Evolutionary conservation across 2,329 filamentous ascomycete species (phyloP).

Genomic region (Aspergillus candidus): DNA sequence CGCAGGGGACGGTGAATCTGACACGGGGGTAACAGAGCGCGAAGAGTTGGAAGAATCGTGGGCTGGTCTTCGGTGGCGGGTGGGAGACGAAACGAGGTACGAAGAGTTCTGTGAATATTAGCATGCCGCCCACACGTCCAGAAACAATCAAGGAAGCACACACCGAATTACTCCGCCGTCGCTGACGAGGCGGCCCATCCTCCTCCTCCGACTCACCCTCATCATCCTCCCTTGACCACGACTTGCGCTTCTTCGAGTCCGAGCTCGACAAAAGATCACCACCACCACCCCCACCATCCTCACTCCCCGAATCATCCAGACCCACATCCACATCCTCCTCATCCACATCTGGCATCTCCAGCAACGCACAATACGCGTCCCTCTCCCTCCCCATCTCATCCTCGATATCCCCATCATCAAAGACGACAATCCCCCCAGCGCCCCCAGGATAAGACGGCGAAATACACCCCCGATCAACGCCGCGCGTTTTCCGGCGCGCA

Average conservation of each 20-base stretch:
- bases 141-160: slow-evolving; percentile 5
- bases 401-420: slow-evolving; percentile 92
- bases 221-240: slow-evolving; percentile 64
- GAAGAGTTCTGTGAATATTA: slow-evolving; percentile 16
- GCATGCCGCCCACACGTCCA: too few relatives aligned
- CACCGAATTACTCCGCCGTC: slow-evolving; percentile 84
- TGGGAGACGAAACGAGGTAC: slow-evolving; percentile 37
- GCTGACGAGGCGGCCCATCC: slow-evolving; percentile 68
- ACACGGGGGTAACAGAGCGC: slow-evolving; percentile 41
- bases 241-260: slow-evolving; percentile 64
- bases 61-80: slow-evolving; percentile 34
- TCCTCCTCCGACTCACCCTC: slow-evolving; percentile 64
- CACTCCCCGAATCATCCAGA: slow-evolving; percentile 54
- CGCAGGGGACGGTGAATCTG: slow-evolving; percentile 33
- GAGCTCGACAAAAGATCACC: slow-evolving; percentile 40
- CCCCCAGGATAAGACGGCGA: slow-evolving; percentile 66
- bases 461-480: slow-evolving; percentile 69
- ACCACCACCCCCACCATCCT: slow-evolving; percentile 47
- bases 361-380: slow-evolving; percentile 76
- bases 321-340: slow-evolving; percentile 63
- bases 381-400: slow-evolving; percentile 68
- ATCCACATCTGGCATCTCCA: slow-evolving; percentile 85
- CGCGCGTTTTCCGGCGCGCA: slow-evolving; percentile 49
- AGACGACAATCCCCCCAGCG: slow-evolving; percentile 83
- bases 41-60: slow-evolving; percentile 42